Evolutionary conservation across 306 rosid species (phyloP).

Genomic region (Cotoneaster glaucophyllus): DNA sequence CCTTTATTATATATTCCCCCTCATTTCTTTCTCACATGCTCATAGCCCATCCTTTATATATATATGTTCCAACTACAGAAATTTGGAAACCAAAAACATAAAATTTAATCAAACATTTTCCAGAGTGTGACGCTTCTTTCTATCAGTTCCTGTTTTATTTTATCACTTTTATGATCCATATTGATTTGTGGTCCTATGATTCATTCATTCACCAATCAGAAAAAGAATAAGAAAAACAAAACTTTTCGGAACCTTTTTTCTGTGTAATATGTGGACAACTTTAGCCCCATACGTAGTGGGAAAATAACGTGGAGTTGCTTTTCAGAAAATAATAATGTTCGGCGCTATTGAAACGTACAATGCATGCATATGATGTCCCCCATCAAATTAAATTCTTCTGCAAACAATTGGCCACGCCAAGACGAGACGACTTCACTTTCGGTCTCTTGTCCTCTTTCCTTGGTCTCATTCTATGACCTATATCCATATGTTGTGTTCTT

Average conservation of each 20-base stretch:
- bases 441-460: constrained; percentile 1
- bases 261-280: constrained; percentile 1
- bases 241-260: background rate
- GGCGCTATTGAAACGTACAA: background rate
- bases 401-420: constrained; percentile 25
- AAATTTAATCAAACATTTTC: too few relatives aligned
- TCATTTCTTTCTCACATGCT: too few relatives aligned
- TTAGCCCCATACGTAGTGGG: constrained; percentile 14
- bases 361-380: background rate
- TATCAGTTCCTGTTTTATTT: too few relatives aligned
- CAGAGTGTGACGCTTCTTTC: too few relatives aligned
- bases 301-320: constrained; percentile 7
- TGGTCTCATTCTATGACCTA: background rate
- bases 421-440: background rate
- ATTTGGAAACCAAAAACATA: too few relatives aligned
- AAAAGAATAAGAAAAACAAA: background rate
- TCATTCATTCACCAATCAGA: background rate
- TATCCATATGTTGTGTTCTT: background rate
- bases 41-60: too few relatives aligned
- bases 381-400: constrained; percentile 7
- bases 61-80: too few relatives aligned
- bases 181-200: background rate
- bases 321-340: background rate
- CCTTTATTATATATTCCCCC: too few relatives aligned
- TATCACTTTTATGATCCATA: too few relatives aligned